Evolutionary conservation across 2,329 filamentous ascomycete species (phyloP).

Genomic region (Venturia carpophila): DNA sequence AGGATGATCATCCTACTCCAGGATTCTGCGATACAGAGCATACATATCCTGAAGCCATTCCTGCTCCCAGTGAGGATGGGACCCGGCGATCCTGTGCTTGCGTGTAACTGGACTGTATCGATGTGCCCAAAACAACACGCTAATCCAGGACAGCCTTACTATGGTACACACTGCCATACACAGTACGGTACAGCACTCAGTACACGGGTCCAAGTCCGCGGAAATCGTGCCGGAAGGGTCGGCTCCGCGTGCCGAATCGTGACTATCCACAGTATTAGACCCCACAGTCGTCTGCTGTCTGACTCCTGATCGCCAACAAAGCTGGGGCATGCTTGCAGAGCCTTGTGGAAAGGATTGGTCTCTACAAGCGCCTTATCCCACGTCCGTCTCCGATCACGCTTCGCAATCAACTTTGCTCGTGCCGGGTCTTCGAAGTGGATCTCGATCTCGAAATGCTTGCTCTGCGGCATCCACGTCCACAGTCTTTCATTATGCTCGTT

Average conservation of each 20-base stretch:
- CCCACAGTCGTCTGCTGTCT: background rate
- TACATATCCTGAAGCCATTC: background rate
- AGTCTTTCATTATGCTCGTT: background rate
- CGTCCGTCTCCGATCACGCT: background rate
- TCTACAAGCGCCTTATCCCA: background rate
- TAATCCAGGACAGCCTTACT: too few relatives aligned
- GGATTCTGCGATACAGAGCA: too few relatives aligned
- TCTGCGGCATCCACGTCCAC: background rate
- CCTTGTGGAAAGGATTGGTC: background rate
- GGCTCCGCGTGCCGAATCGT: slow-evolving; percentile 4
- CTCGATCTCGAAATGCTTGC: background rate
- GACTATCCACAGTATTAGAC: background rate
- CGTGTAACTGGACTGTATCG: too few relatives aligned
- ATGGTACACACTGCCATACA: too few relatives aligned
- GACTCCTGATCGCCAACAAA: background rate
- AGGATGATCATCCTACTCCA: background rate
- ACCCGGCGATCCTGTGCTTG: too few relatives aligned
- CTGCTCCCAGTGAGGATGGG: too few relatives aligned
- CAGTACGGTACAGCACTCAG: too few relatives aligned
- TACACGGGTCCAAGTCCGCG: background rate
- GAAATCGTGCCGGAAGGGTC: slow-evolving; percentile 2
- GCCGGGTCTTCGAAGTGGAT: background rate
- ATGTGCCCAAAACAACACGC: too few relatives aligned
- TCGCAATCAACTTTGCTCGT: background rate
- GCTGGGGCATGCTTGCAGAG: background rate